Evolutionary conservation across 2,329 filamentous ascomycete species (phyloP), one percentile per base, ranked within the genome.

Genomic region (Sphaerostilbella broomeana): DNA sequence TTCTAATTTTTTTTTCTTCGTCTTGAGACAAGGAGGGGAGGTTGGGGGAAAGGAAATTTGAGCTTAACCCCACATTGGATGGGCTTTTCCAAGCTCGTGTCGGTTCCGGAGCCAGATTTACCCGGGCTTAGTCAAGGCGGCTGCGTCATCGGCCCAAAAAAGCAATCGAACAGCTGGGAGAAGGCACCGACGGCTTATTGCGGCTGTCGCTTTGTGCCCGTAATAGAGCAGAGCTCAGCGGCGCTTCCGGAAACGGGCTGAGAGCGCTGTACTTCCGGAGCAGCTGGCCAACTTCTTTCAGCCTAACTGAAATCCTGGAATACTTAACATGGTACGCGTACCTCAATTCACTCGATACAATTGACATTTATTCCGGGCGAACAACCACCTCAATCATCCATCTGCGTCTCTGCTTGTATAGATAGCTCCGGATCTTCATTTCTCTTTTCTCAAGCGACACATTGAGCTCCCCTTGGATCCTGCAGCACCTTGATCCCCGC

Each of bases 81-180:
- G 32, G 38, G 38, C 24, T 38, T 42, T 42, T 37, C 32, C 20
- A 33, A 44, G 32, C 43, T 45, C 20, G 8, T 5, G 22, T 32
- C 40, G 43, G 43, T 16, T 10, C n/a, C 40, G 43, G 43, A 30
- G 31, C 25, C 24, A 43, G 31, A 28, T 40, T 43, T 35, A 26
- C 16, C 43, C 43, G 43, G 38, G 4, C 17, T 20, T 34, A 17
- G 43, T 37, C 33, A 37, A 25, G 20, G 29, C 29, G 27, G 17
- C 13, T 45, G 43, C 43, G 43, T 45, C 43, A 45, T 45, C 25
- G 21, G 27, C 12, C 10, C 26, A 25, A 8, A 25, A 12, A 25
- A 25, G 22, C 22, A 9, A 9, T 25, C n/a, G n/a, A n/a, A n/a
- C n/a, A n/a, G n/a, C n/a, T n/a, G n/a, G n/a, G n/a, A n/a, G n/a